Evolutionary conservation across 176 grass and related monocot species (phyloP).

Genomic region (Carex cristatella): DNA sequence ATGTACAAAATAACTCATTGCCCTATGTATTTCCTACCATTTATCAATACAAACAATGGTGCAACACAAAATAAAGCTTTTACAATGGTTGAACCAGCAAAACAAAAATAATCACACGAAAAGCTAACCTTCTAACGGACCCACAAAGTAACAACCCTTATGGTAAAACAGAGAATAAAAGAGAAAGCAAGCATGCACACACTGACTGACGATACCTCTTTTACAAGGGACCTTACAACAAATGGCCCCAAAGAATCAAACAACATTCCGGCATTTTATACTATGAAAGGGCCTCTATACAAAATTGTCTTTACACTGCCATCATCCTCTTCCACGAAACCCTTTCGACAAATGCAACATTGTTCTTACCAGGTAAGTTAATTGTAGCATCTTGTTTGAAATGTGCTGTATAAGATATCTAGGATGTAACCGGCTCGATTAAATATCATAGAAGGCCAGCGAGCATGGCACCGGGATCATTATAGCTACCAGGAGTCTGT

Average conservation of each 20-base stretch:
- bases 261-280: slow-evolving; percentile 12
- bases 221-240: slow-evolving; percentile 25
- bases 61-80: slow-evolving; percentile 50
- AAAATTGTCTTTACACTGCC: slow-evolving; percentile 31
- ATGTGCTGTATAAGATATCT: slow-evolving; percentile 37
- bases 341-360: slow-evolving; percentile 21
- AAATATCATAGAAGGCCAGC: slow-evolving; percentile 73
- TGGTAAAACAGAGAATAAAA: not conserved
- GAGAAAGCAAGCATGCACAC: slow-evolving; percentile 40
- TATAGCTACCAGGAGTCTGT: slow-evolving; percentile 44
- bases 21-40: slow-evolving; percentile 9
- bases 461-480: slow-evolving; percentile 88
- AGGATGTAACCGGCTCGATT: slow-evolving; percentile 7
- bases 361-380: slow-evolving; percentile 35
- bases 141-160: slow-evolving; percentile 26
- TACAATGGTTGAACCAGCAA: slow-evolving; percentile 55
- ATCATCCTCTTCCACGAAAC: slow-evolving; percentile 31
- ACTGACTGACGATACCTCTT: slow-evolving; percentile 34
- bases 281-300: slow-evolving; percentile 29
- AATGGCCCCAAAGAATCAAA: slow-evolving; percentile 55
- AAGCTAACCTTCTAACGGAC: slow-evolving; percentile 52
- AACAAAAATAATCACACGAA: slow-evolving; percentile 48
- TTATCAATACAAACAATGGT: slow-evolving; percentile 55
- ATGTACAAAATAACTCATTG: slow-evolving; percentile 13
- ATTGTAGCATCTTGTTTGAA: slow-evolving; percentile 38